phyloP scores from a whole-genome alignment of 345 rosid genomes.

The Pugionium cornutum region DNA sequence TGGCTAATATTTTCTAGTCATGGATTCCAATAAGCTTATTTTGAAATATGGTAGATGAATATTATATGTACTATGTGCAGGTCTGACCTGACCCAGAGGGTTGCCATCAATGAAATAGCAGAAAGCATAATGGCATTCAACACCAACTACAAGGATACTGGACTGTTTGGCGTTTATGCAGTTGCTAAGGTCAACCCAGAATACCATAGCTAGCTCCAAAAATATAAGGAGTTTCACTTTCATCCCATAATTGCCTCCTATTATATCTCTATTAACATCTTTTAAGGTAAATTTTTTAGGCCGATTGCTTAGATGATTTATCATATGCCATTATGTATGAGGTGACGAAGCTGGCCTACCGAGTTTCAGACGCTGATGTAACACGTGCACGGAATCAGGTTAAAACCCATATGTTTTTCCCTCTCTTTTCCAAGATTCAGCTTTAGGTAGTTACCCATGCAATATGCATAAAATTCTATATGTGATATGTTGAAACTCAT shows the following conservation, averaged over 20 bases:
- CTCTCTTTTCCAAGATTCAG: background rate
- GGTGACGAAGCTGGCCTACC: constrained; percentile 75
- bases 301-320: constrained; percentile 82
- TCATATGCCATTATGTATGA: constrained; percentile 95
- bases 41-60: constrained; percentile 26
- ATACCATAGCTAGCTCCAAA: background rate
- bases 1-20: background rate
- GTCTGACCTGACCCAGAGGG: constrained; percentile 85
- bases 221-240: background rate
- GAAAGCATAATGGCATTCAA: constrained; percentile 99
- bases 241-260: background rate
- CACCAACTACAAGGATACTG: constrained; percentile 98
- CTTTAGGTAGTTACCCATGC: background rate
- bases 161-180: constrained; percentile 95
- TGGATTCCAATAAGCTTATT: background rate
- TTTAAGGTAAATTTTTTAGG: constrained; percentile 6
- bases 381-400: constrained; percentile 99
- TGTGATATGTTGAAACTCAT: no score
- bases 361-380: constrained; percentile 96
- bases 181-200: constrained; percentile 76
- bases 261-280: constrained; percentile 5
- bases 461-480: background rate
- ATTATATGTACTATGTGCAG: constrained; percentile 46
- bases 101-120: constrained; percentile 81
- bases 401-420: background rate